Base-by-base conservation (phyloP, 768 basidiomycete species). In the Mycena belliarum region DNA sequence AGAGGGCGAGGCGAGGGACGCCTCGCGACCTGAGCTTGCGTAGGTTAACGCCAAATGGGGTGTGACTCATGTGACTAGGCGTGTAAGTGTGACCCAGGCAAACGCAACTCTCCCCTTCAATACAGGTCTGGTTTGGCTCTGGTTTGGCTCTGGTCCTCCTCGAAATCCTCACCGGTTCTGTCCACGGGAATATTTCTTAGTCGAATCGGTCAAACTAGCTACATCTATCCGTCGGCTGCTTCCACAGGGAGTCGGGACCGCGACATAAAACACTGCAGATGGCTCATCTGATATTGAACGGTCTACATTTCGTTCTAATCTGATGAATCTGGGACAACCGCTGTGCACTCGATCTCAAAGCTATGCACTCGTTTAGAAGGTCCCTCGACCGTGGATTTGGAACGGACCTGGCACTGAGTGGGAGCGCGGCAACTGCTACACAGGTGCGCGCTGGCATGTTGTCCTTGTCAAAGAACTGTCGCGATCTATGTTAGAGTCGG, bases 321-420 rank as follows among this genome's bases (percentile, higher is more conserved):
- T 44, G 24, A 44, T 18, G 24, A 14, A 6, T 60, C 53, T 18
- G 66, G 63, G 40, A 71, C 66, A 23, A 79, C 81, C 14, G 83
- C 86, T 26, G 83, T 73, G 62, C 82, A 85, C 59, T 87, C 85
- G 32, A 87, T 79, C 74, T 87, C 85, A 28, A 87, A 76, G 53
- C 77, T 79, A 9, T 82, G 16, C 80, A 79, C 11, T 9, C 15
- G 26, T 45, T 21, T 26, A 43, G 21, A 26, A 29, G 9, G 23
- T 21, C 33, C 7, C 7, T 33, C n/a, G 16, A n/a, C 21, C n/a
- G 12, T 7, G 11, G 8, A 29, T 6, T 4, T 29, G 33, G 26
- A 6, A 63, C 62, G 20, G 6, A 59, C 62, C 40, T 38, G 35
- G 62, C 62, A 25, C 58, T 58, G 18, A 80, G 41, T 1, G 85